Base-by-base conservation (phyloP, 768 basidiomycete genomes). In the Mycena epipterygia region DNA sequence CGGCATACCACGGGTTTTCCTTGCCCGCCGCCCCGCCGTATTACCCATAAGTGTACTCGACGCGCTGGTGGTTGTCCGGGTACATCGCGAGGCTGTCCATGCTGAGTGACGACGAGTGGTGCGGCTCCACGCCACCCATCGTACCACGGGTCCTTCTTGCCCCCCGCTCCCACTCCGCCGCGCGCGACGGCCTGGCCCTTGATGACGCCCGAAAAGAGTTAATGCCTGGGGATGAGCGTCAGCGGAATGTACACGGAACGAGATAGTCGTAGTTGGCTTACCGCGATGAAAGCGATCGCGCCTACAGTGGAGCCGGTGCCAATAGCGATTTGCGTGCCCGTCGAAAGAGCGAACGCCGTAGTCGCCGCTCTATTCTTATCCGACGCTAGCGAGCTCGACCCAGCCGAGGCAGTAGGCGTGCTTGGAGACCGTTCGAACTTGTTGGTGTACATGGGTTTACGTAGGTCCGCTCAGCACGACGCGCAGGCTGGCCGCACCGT, bases 401-500 rank as follows among this genome's bases (percentile, higher is more conserved):
- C n/a, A n/a, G n/a, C n/a, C n/a, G n/a, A n/a, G n/a, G n/a, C n/a
- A n/a, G n/a, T n/a, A n/a, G n/a, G n/a, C n/a, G n/a, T n/a, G n/a
- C n/a, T n/a, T n/a, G n/a, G n/a, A 23, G 29, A 44, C 42, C 42
- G 42, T 44, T 21, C 35, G 35, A 14, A 19, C 33, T 46, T 25
- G 19, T 35, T 35, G 71, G n/a, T n/a, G n/a, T n/a, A n/a, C n/a
- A n/a, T n/a, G n/a, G n/a, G n/a, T n/a, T n/a, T n/a, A n/a, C n/a
- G n/a, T n/a, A n/a, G n/a, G n/a, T n/a, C n/a, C n/a, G n/a, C n/a
- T n/a, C n/a, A n/a, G n/a, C 65, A 79, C 78, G 23, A 83, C 83
- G 44, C 86, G 80, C 51, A 88, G 66, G 72, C 85, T 86, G 64
- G 73, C 60, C n/a, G 84, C 80, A 37, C 86, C 87, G 74, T 87